Evolutionary conservation across 2,329 filamentous ascomycete genomes (phyloP), one percentile per base, ranked within the genome.

Genomic region (Fusarium equiseti): DNA sequence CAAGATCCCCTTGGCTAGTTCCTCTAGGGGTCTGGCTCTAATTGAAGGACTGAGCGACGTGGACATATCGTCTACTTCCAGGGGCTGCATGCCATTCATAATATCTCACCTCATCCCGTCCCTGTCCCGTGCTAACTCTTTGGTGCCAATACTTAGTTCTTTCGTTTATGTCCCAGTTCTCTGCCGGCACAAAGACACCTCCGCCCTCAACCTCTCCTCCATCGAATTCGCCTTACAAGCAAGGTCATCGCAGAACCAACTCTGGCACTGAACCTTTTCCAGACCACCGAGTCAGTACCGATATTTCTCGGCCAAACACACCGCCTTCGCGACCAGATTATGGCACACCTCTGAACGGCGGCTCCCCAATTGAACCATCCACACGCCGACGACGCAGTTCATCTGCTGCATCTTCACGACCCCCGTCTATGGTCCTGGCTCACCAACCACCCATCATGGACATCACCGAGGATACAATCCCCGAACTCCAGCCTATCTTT

Each of bases 401-500:
- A 63, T 70, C 65, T 16, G 64, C 40, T 42, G 62, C 60, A 46
- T 65, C 64, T 53, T 68, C 92, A 11, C 88, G 95, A 66, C 94
- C 94, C 35, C 84, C 92, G 81, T 97, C 94, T 68, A 96, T 97
- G 87, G 86, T 95, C 52, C 91, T 96, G 80, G 90, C 92, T 66
- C 95, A 95, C 81, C 91, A 94, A 75, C 93, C 94, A 77, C 92
- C 92, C 77, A 83, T 94, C 79, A 94, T 97, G 91, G 93, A 97
- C 77, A 87, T 96, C 70, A 89, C 89, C 77, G 87, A 91, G 73
- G 94, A 98, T 78, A 97, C 93, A 31, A 90, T 96, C 68, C 94
- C 96, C 40, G 96, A 99, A 85, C 86, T 99, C 68, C 92, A 94
- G 82, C 95, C 95, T 70, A 95, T 98, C 76, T 98, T 98, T 81